Percentiles rank a stretch among this genome's conserved stretches.
Conservation (phyloP, 148 eudicot species). For the Persicaria maculosa region DNA sequence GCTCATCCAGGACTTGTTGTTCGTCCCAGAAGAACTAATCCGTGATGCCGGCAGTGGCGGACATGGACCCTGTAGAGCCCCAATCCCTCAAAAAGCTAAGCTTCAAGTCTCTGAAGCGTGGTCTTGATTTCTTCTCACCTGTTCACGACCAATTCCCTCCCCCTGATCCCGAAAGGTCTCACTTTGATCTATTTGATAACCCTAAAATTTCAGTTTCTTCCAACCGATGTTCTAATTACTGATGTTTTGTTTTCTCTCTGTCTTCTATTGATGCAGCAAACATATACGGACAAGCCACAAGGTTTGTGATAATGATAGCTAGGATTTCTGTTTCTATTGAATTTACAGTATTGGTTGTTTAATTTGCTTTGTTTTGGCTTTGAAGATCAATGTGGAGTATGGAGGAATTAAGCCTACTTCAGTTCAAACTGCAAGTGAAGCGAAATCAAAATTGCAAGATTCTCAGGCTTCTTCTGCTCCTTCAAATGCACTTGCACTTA, state of each 20-base stretch:
- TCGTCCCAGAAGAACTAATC: too few species aligned
- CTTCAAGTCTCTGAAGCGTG: slow-evolving; percentile 68
- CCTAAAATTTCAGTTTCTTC: slow-evolving; percentile 15
- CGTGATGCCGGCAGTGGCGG: slow-evolving; percentile 15
- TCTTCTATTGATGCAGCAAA: slow-evolving; percentile 49
- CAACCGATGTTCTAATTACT: not conserved
- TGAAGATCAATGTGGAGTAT: slow-evolving; percentile 60
- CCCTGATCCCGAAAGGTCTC: slow-evolving; percentile 61
- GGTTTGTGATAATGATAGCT: slow-evolving; percentile 36
- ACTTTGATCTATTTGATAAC: slow-evolving; percentile 5
- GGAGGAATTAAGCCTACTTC: slow-evolving; percentile 43
- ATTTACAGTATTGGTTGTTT: not conserved
- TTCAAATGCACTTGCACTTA: slow-evolving; percentile 61
- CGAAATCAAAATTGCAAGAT: slow-evolving; percentile 25
- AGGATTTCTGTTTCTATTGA: not conserved
- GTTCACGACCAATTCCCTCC: slow-evolving; percentile 63
- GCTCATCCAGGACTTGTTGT: too few species aligned
- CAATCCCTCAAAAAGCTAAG: slow-evolving; percentile 78
- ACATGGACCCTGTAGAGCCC: slow-evolving; percentile 68
- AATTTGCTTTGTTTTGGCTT: not conserved
- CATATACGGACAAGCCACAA: slow-evolving; percentile 75
- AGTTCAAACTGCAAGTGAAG: slow-evolving; percentile 27
- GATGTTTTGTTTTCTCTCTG: not conserved
- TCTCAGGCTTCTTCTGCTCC: slow-evolving; percentile 31
- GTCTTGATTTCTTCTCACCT: slow-evolving; percentile 84